phyloP scores from a whole-genome alignment of 805 yeast genomes.

The Ogataea sp. region DNA sequence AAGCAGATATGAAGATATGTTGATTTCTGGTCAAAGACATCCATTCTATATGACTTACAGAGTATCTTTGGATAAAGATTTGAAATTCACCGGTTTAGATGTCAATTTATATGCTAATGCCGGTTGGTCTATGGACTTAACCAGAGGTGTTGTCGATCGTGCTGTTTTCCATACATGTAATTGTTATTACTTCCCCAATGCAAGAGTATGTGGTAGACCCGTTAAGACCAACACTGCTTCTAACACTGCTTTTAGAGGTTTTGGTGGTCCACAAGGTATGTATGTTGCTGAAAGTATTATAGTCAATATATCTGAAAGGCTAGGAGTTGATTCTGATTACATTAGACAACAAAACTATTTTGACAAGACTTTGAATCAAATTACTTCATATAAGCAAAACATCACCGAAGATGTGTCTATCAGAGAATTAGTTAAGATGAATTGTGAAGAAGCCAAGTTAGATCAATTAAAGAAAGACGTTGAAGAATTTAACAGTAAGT shows the following conservation, averaged over 20 bases:
- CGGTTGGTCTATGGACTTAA: slow-evolving; percentile 41
- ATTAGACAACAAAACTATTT: slow-evolving; percentile 31
- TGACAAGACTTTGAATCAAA: slow-evolving; percentile 19
- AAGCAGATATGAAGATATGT: slow-evolving; percentile 37
- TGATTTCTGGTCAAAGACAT: slow-evolving; percentile 37
- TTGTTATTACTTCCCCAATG: slow-evolving; percentile 35
- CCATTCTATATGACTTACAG: slow-evolving; percentile 36
- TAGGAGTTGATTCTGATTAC: slow-evolving; percentile 31
- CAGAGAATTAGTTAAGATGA: slow-evolving; percentile 26
- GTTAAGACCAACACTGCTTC: slow-evolving; percentile 39
- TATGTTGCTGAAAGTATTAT: slow-evolving; percentile 33
- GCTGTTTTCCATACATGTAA: slow-evolving; percentile 36
- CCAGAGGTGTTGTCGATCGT: slow-evolving; percentile 41
- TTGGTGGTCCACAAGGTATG: slow-evolving; percentile 46
- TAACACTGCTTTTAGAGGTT: slow-evolving; percentile 41
- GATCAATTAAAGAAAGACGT: slow-evolving; percentile 27
- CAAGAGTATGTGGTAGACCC: slow-evolving; percentile 27
- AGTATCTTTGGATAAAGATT: slow-evolving; percentile 32
- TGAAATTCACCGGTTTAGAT: slow-evolving; percentile 31
- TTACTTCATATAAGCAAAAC: slow-evolving; percentile 32
- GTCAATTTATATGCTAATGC: slow-evolving; percentile 35
- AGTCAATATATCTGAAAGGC: slow-evolving; percentile 29
- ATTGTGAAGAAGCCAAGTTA: slow-evolving; percentile 27
- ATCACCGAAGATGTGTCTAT: slow-evolving; percentile 33
- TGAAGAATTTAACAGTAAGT: slow-evolving; percentile 29